Conservation (phyloP, 768 basidiomycete genomes). For the Scleroderma bovista region DNA sequence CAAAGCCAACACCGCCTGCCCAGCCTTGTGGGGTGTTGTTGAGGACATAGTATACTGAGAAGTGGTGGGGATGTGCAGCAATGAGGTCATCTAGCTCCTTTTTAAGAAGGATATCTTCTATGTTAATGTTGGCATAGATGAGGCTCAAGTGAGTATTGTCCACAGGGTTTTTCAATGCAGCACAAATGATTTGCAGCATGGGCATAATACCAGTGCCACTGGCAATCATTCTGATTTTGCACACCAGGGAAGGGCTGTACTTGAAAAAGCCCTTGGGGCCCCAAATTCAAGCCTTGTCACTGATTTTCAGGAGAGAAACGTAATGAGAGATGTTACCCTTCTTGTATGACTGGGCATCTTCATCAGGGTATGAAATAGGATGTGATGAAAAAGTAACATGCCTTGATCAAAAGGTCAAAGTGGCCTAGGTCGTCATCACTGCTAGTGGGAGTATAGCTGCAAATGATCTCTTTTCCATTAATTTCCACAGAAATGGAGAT, state of each 20-base stretch:
- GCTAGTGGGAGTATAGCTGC: slow-evolving; percentile 95
- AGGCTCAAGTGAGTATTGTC: slow-evolving; percentile 81
- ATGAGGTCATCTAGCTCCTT: slow-evolving; percentile 81
- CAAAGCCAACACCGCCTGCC: slow-evolving; percentile 89
- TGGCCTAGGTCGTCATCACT: slow-evolving; percentile 88
- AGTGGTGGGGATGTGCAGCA: slow-evolving; percentile 53
- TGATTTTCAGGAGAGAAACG: slow-evolving; percentile 75
- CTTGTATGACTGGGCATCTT: slow-evolving; percentile 71
- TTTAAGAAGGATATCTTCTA: slow-evolving; percentile 88
- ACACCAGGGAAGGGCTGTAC: slow-evolving; percentile 68
- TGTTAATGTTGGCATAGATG: slow-evolving; percentile 95
- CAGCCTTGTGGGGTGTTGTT: slow-evolving; percentile 90
- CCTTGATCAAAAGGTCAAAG: slow-evolving; percentile 98
- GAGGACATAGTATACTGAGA: slow-evolving; percentile 85
- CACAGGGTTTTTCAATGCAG: slow-evolving; percentile 82
- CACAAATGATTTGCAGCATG: slow-evolving; percentile 97
- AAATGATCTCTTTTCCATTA: slow-evolving; percentile 81
- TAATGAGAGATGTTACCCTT: slow-evolving; percentile 94
- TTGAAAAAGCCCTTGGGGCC: slow-evolving; percentile 96
- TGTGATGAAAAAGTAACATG: slow-evolving; percentile 22
- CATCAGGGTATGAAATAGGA: not conserved
- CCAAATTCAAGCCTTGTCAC: slow-evolving; percentile 85
- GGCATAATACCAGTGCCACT: slow-evolving; percentile 99
- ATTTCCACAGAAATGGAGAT: slow-evolving; percentile 89
- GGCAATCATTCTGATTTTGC: slow-evolving; percentile 91